Conservation (phyloP, 495 filamentous ascomycete species). For the Cairneyella variabilis region DNA sequence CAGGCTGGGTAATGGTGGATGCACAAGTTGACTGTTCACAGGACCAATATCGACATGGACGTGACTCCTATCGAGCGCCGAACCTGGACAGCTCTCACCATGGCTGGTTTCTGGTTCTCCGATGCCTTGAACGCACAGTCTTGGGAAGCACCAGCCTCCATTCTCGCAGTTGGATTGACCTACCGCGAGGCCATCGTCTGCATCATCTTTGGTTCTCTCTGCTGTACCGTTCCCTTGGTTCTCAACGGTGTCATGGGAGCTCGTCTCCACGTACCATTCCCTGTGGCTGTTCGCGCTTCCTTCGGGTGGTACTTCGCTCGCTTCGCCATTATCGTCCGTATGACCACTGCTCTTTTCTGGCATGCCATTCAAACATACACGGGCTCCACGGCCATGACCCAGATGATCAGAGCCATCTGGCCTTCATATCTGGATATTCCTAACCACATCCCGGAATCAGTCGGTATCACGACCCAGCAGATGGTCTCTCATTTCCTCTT, state of each 20-base stretch:
- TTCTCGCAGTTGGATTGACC: slow-evolving; percentile 47
- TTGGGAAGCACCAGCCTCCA: slow-evolving; percentile 38
- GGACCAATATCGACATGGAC: slow-evolving; percentile 44
- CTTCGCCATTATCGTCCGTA: slow-evolving; percentile 37
- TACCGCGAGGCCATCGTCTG: slow-evolving; percentile 41
- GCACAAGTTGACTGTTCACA: not conserved
- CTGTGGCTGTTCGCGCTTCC: slow-evolving; percentile 35
- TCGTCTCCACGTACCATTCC: slow-evolving; percentile 39
- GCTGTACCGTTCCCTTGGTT: slow-evolving; percentile 40
- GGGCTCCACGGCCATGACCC: slow-evolving; percentile 38
- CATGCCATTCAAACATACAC: slow-evolving; percentile 41
- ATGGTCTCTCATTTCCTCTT: slow-evolving; percentile 47
- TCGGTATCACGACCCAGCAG: slow-evolving; percentile 46
- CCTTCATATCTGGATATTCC: slow-evolving; percentile 38
- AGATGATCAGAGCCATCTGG: slow-evolving; percentile 42
- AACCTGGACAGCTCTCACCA: slow-evolving; percentile 39
- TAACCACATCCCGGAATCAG: slow-evolving; percentile 42
- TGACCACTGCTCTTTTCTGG: slow-evolving; percentile 45
- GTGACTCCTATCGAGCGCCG: slow-evolving; percentile 40
- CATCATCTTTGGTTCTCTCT: slow-evolving; percentile 36
- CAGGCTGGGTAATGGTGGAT: not conserved
- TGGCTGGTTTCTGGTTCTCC: slow-evolving; percentile 46
- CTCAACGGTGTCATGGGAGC: slow-evolving; percentile 47
- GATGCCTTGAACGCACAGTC: slow-evolving; percentile 42
- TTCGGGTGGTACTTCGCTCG: slow-evolving; percentile 41